Base-by-base conservation (phyloP, 2,329 filamentous ascomycete species). In the Microdochium trichocladiopsis region DNA sequence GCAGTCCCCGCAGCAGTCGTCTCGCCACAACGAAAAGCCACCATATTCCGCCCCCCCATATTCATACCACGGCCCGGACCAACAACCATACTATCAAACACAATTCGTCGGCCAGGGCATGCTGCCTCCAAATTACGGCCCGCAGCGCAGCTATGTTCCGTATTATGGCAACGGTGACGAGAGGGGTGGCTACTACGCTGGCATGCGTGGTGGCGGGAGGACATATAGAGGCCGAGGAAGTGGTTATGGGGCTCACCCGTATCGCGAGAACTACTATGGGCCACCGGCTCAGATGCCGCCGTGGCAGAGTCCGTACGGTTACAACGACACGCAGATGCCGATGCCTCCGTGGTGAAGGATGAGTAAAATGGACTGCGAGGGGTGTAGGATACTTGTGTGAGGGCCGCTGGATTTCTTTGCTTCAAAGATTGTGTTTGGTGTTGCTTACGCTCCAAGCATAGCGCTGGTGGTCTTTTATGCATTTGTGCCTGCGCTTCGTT, bases 221-320 rank as follows among this genome's bases (percentile, higher is more conserved):
- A 9, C 21, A 8, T 45, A 45, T 18, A 16, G 41, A 8, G 41
- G 41, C 41, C 41, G 41, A 23, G 41, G 41, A 45, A 18, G 12
- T 45, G 58, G 62, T 3, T 58, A 56, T 49, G 54, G 57, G 2
- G 58, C 56, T n/a, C 43, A 16, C 3, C 41, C 18, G 12, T 45
- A 45, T 45, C 41, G 41, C 12, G 41, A 18, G 41, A 45, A 45
- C 41, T 45, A 45, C 41, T 45, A 45, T 12, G 41, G 41, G 9
- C 41, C 41, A 12, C 41, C 41, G 6, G 12, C 41, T 5, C 16
- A 45, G 12, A 18, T 18, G n/a, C 41, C 6, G 41, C 3, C 41
- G 4, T 45, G 41, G 41, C 41, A 45, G 41, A 18, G 11, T 23
- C 41, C 41, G 12, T 47, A 49, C 16, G 54, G 43, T 14, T 55